Evolutionary conservation across 108 stramenopile species (phyloP).

Genomic region (Cyclotella choctawhatcheeana): DNA sequence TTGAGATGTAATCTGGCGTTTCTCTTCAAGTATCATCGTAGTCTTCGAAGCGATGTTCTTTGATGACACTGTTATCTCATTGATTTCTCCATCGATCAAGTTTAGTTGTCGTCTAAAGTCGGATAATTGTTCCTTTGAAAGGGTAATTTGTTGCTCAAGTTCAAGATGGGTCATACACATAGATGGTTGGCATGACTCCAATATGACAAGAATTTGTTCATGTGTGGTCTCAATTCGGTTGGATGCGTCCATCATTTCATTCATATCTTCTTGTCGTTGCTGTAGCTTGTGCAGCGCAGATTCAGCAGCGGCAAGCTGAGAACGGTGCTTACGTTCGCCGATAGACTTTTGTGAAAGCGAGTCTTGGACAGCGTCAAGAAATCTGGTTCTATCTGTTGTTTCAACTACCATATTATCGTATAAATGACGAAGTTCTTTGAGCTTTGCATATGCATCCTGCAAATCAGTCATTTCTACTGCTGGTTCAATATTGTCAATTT

Average conservation of each 20-base stretch:
- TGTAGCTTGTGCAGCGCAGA: slow-evolving; percentile 8
- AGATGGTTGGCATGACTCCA: slow-evolving; percentile 25
- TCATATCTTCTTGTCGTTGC: slow-evolving; percentile 13
- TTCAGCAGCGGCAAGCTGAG: background rate
- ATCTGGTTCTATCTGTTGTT: slow-evolving; percentile 28
- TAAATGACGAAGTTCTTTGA: slow-evolving; percentile 34
- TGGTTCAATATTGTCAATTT: background rate
- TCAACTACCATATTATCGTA: slow-evolving; percentile 42
- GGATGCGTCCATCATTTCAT: slow-evolving; percentile 13
- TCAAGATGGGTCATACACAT: slow-evolving; percentile 27
- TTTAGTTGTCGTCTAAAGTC: slow-evolving; percentile 14
- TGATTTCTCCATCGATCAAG: slow-evolving; percentile 6
- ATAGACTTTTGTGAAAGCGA: background rate
- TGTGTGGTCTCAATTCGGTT: slow-evolving; percentile 21
- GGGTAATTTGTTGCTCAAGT: slow-evolving; percentile 46
- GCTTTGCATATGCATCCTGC: slow-evolving; percentile 11
- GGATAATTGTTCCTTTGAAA: slow-evolving; percentile 35
- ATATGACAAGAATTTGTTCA: slow-evolving; percentile 25
- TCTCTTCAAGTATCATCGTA: background rate
- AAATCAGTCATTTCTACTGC: slow-evolving; percentile 9
- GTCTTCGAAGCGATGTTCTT: background rate
- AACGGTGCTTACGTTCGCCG: slow-evolving; percentile 4
- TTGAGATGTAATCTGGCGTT: background rate
- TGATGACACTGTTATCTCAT: background rate
- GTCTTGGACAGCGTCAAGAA: slow-evolving; percentile 1